A percentile compares a stretch with the other conserved stretches of the same genome.
Evolutionary conservation across 345 rosid species (phyloP).

Genomic region (Eutrema yunnanense): DNA sequence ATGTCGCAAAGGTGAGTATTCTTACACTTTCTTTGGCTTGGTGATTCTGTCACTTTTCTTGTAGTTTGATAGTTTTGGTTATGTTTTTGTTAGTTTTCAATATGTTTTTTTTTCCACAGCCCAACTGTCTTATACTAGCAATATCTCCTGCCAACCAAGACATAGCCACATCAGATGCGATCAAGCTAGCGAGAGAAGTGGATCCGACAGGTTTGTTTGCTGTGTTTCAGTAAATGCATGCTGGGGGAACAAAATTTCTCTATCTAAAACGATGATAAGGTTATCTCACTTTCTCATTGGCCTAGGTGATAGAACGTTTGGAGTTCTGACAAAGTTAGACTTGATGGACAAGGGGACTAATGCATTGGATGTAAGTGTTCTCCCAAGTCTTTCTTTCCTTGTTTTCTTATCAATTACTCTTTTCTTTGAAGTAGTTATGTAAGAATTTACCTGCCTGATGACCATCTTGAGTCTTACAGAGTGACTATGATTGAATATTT

Average conservation of each 20-base stretch:
- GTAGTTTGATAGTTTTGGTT: background rate
- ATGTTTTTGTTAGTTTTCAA: background rate
- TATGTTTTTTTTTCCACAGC: constrained; percentile 39
- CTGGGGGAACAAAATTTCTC: background rate
- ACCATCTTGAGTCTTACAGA: background rate
- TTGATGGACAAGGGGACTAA: constrained; percentile 97
- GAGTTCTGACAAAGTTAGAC: constrained; percentile 89
- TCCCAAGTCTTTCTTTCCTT: background rate
- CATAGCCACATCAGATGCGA: constrained; percentile 93
- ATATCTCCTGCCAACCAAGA: constrained; percentile 99
- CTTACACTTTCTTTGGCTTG: background rate
- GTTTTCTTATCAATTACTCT: background rate
- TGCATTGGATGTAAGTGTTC: constrained; percentile 68
- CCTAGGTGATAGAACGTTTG: constrained; percentile 87
- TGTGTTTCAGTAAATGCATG: background rate
- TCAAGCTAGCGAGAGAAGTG: constrained; percentile 77
- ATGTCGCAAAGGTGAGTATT: constrained; percentile 65
- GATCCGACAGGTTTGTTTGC: constrained; percentile 65
- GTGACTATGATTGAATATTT: background rate
- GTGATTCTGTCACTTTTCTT: background rate
- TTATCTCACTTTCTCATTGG: background rate
- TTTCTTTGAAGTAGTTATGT: background rate
- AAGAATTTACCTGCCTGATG: background rate
- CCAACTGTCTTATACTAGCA: constrained; percentile 83
- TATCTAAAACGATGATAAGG: background rate